A percentile compares a stretch with the other conserved stretches of the same genome.
Conservation (phyloP, 805 yeast genomes). For the Metschnikowia lochheadii region DNA sequence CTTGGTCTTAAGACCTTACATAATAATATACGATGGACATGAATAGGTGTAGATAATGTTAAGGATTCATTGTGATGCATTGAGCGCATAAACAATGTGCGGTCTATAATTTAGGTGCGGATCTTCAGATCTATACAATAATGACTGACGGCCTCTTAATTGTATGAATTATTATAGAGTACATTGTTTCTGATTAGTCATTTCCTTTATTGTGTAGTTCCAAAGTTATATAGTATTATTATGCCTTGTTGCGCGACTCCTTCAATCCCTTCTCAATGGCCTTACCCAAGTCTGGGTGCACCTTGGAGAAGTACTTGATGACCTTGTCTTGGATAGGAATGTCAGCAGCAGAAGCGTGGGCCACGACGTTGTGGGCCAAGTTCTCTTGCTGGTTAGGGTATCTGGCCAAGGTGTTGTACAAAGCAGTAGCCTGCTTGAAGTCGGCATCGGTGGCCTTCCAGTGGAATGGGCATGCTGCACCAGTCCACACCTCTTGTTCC, state of each 20-base stretch:
- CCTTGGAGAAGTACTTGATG: slow-evolving; percentile 69
- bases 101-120: too few species aligned
- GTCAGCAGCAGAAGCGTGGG: slow-evolving; percentile 65
- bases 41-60: not conserved
- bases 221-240: not conserved
- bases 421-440: slow-evolving; percentile 68
- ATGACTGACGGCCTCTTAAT: too few species aligned
- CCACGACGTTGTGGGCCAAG: slow-evolving; percentile 79
- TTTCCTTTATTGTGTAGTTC: not conserved
- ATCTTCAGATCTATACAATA: too few species aligned
- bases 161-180: too few species aligned
- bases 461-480: slow-evolving; percentile 80
- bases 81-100: too few species aligned
- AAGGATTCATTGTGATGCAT: too few species aligned
- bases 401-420: slow-evolving; percentile 75
- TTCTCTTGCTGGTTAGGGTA: slow-evolving; percentile 80
- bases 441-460: slow-evolving; percentile 78
- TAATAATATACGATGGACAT: not conserved
- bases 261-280: slow-evolving; percentile 62
- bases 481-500: slow-evolving; percentile 77
- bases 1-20: not conserved
- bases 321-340: slow-evolving; percentile 77
- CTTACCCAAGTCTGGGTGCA: slow-evolving; percentile 62
- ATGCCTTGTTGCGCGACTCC: slow-evolving; percentile 43
- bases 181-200: too few species aligned